phyloP scores from a whole-genome alignment of 257 asterid genomes.

The Avicennia marina region DNA sequence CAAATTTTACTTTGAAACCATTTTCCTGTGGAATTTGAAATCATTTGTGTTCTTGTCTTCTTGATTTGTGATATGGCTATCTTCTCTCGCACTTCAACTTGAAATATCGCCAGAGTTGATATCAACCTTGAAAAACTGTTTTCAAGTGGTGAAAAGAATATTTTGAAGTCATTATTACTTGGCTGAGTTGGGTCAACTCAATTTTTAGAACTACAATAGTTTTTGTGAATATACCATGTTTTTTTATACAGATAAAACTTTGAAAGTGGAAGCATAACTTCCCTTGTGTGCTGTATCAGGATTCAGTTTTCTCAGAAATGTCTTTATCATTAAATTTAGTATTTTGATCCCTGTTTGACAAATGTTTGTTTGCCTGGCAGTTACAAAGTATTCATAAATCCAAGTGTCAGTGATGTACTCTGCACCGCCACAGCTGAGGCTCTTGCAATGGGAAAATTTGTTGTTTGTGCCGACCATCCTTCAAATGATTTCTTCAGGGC shows the following conservation, averaged over 20 bases:
- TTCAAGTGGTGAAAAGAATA: background rate
- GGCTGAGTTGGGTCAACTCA: too few relatives aligned
- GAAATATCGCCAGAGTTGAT: background rate
- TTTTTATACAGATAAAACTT: background rate
- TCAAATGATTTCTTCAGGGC: conserved; percentile 91
- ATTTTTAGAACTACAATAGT: too few relatives aligned
- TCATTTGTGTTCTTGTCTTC: background rate
- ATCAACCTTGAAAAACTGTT: background rate
- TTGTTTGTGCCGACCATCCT: conserved; percentile 95
- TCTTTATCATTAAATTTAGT: background rate
- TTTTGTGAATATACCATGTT: too few relatives aligned
- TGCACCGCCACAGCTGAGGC: conserved; percentile 99
- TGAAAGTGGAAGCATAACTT: background rate
- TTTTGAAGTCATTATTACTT: too few relatives aligned
- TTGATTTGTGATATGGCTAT: background rate
- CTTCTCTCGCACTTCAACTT: background rate
- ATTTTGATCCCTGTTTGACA: conserved; percentile 13
- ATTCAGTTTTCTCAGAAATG: background rate
- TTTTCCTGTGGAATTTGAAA: background rate
- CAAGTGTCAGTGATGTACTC: conserved; percentile 95
- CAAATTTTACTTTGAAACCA: background rate
- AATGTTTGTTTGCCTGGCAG: conserved; percentile 39
- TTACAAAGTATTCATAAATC: conserved; percentile 90
- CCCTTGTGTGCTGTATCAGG: background rate
- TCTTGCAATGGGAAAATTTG: conserved; percentile 98